Percentiles rank a stretch among this genome's conserved stretches.
phyloP scores from a whole-genome alignment of 2,329 filamentous ascomycete genomes.

The Xylariales sp. region DNA sequence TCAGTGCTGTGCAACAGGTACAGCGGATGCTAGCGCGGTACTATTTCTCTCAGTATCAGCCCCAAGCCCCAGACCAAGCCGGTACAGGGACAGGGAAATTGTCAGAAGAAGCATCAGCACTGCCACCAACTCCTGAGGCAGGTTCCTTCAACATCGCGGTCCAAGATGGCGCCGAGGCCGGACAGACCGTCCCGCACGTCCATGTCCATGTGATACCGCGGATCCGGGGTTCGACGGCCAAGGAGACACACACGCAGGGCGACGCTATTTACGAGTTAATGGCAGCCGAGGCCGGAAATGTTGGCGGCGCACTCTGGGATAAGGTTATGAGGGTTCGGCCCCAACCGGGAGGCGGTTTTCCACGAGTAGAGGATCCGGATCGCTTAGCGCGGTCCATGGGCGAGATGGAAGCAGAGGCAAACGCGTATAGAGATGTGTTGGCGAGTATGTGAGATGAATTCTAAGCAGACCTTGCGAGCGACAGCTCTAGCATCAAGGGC shows the following conservation, averaged over 20 bases:
- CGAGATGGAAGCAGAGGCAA: slow-evolving; percentile 85
- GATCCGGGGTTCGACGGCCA: slow-evolving; percentile 48
- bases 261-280: slow-evolving; percentile 79
- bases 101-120: slow-evolving; percentile 55
- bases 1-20: slow-evolving; percentile 85
- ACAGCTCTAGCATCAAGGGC: slow-evolving; percentile 7
- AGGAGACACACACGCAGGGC: slow-evolving; percentile 43
- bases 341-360: slow-evolving; percentile 68
- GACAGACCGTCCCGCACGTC: slow-evolving; percentile 93
- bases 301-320: slow-evolving; percentile 72
- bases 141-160: slow-evolving; percentile 91
- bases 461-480: slow-evolving; percentile 7
- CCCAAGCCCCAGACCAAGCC: slow-evolving; percentile 1
- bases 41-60: slow-evolving; percentile 57
- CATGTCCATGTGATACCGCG: slow-evolving; percentile 75
- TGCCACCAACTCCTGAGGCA: slow-evolving; percentile 60
- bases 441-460: slow-evolving; percentile 54
- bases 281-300: slow-evolving; percentile 85
- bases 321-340: slow-evolving; percentile 52
- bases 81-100: slow-evolving; percentile 2
- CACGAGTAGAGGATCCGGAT: slow-evolving; percentile 76
- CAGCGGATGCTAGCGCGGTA: slow-evolving; percentile 76
- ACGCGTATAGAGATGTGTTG: slow-evolving; percentile 68
- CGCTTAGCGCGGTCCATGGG: slow-evolving; percentile 74
- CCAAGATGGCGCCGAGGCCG: slow-evolving; percentile 91